A percentile compares a stretch with the other conserved stretches of the same genome.
phyloP scores from a whole-genome alignment of 192 early-diverging fungal genomes.

The Rhizophagus clarus region DNA sequence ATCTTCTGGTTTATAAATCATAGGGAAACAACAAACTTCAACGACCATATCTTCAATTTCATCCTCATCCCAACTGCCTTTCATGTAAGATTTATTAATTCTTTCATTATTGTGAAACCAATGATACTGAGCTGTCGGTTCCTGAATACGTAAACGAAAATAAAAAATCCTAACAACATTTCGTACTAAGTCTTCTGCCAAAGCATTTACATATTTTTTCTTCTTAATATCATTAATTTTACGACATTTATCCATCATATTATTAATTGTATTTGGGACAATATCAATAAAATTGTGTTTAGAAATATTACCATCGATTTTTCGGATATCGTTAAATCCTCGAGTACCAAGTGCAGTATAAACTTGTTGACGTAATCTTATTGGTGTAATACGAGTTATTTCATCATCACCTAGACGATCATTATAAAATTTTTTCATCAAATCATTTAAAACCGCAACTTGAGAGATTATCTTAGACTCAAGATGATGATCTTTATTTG shows the following conservation, averaged over 20 bases:
- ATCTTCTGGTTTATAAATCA: background rate
- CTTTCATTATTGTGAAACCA: background rate
- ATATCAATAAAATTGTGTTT: background rate
- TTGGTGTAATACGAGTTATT: background rate
- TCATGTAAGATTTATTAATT: background rate
- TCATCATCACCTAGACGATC: background rate
- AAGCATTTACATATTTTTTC: background rate
- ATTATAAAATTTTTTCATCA: background rate
- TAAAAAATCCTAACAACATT: constrained; percentile 7
- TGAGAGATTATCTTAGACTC: background rate
- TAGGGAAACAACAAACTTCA: background rate
- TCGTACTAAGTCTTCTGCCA: background rate
- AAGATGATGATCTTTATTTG: background rate
- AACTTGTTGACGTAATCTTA: background rate
- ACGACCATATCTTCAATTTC: background rate
- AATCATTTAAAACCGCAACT: background rate
- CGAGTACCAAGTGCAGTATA: background rate
- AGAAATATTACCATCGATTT: background rate
- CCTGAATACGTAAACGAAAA: background rate
- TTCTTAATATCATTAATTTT: background rate
- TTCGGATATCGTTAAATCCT: background rate
- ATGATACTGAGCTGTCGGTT: background rate
- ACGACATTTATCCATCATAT: background rate
- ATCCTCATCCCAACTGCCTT: background rate
- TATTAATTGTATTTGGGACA: background rate